Conservation (phyloP, 2,329 filamentous ascomycete genomes). For the Phaeosphaeria sp. region DNA sequence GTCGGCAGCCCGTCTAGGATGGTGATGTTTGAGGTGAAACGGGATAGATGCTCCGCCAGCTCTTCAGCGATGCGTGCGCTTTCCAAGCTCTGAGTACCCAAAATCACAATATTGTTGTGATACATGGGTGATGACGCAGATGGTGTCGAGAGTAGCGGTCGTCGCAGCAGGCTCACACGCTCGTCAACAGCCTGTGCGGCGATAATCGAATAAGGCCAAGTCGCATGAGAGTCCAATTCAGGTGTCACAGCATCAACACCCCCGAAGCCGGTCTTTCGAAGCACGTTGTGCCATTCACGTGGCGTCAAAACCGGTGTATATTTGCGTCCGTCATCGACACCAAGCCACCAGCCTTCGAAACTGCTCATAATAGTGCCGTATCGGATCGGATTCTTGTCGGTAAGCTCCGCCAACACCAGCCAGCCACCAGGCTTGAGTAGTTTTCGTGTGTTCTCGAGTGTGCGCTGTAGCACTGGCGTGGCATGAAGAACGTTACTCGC, state of each 20-base stretch:
- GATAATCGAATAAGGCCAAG: constrained; percentile 8
- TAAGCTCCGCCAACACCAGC: constrained; percentile 45
- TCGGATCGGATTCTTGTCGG: constrained; percentile 7
- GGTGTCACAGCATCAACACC: constrained; percentile 7
- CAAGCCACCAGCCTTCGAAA: constrained; percentile 52
- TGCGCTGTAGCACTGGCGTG: constrained; percentile 7
- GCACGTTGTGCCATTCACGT: constrained; percentile 27
- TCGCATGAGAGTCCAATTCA: not conserved
- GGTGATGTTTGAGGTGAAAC: not conserved
- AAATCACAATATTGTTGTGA: not conserved
- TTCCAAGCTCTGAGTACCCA: not conserved
- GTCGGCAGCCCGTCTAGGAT: not conserved
- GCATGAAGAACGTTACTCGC: constrained; percentile 21
- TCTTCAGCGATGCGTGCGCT: not conserved
- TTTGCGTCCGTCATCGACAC: constrained; percentile 12
- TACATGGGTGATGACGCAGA: not conserved
- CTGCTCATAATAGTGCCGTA: constrained; percentile 30
- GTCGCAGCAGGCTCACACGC: constrained; percentile 7
- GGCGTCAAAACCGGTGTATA: constrained; percentile 1
- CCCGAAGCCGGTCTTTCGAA: constrained; percentile 13
- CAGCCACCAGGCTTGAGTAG: constrained; percentile 38
- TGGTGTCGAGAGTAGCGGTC: constrained; percentile 6
- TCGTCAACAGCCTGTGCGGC: constrained; percentile 20
- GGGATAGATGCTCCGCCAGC: not conserved
- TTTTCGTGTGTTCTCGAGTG: constrained; percentile 12